These are phyloP conservation scores for Alternaria triticina DNA, from an alignment of 2,329 filamentous ascomycete genomes.

Conservation along the genomic window DNA sequence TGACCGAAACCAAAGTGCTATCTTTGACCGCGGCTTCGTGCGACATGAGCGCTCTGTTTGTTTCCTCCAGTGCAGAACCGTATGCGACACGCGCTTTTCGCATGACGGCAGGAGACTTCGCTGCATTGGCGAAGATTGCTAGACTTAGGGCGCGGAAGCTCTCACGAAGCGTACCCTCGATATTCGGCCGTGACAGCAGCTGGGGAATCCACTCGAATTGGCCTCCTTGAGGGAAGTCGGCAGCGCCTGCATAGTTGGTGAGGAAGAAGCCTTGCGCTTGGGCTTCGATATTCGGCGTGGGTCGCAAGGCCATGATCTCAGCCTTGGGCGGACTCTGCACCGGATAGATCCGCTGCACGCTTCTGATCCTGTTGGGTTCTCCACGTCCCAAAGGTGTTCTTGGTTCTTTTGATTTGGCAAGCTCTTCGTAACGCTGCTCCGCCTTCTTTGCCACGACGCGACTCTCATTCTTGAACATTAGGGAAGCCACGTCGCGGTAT, in stretches of 20 bases:
- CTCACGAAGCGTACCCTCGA: constrained; percentile 24
- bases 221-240: constrained; percentile 30
- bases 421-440: constrained; percentile 30
- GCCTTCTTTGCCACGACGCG: constrained; percentile 33
- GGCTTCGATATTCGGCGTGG: constrained; percentile 34
- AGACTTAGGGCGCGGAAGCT: constrained; percentile 35
- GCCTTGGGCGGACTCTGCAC: constrained; percentile 14
- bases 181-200: constrained; percentile 22
- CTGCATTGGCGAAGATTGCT: constrained; percentile 33
- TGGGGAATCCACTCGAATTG: constrained; percentile 38
- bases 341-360: neutral
- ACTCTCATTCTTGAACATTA: constrained; percentile 43
- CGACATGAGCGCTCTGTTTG: constrained; percentile 29
- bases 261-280: constrained; percentile 40
- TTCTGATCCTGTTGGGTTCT: neutral
- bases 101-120: constrained; percentile 29
- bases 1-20: constrained; percentile 38
- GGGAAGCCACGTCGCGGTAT: constrained; percentile 37
- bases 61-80: constrained; percentile 29
- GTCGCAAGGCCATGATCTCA: constrained; percentile 13
- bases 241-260: constrained; percentile 34
- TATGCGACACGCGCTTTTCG: constrained; percentile 35
- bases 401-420: constrained; percentile 19
- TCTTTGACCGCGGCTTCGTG: constrained; percentile 27
- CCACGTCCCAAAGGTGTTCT: neutral